A percentile compares a stretch with the other conserved stretches of the same genome.
Conservation (phyloP, 2,329 filamentous ascomycete genomes). For the Colletotrichum spaethianum region DNA sequence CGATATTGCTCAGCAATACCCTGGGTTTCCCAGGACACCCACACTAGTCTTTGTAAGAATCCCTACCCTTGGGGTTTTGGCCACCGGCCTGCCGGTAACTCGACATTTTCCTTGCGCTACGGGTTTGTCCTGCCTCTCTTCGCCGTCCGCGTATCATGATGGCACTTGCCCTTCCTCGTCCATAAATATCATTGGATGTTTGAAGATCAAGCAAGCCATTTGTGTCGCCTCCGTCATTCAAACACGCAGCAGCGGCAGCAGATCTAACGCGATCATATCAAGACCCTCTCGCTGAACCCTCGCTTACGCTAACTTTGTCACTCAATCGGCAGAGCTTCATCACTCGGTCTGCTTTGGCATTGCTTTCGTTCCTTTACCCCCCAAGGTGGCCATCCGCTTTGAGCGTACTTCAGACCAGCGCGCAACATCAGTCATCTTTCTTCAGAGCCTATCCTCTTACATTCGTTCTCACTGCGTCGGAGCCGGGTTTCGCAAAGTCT, state of each 20-base stretch:
- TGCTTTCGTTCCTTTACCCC: not conserved
- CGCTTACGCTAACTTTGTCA: conserved; percentile 2
- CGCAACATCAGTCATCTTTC: not conserved
- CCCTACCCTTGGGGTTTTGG: conserved; percentile 21
- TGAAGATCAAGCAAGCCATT: conserved; percentile 11
- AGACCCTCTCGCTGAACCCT: conserved; percentile 11
- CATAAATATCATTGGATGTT: conserved; percentile 33
- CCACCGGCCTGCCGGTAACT: conserved; percentile 30
- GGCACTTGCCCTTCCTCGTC: conserved; percentile 13
- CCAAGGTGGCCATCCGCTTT: not conserved
- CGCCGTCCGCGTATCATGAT: conserved; percentile 5
- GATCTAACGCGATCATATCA: conserved; percentile 27
- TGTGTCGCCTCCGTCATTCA: conserved; percentile 25
- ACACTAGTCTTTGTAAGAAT: conserved; percentile 20
- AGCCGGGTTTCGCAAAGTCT: not conserved
- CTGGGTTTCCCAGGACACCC: conserved; percentile 13
- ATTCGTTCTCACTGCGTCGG: not conserved
- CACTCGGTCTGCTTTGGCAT: not conserved
- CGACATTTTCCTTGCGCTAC: conserved; percentile 19
- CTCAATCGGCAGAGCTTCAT: not conserved
- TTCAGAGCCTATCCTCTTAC: not conserved
- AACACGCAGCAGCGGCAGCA: not conserved
- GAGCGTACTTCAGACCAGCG: not conserved
- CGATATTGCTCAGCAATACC: conserved; percentile 15
- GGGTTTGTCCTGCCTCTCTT: not conserved